phyloP scores from a whole-genome alignment of 1,284 basidiomycete genomes.

The Kalmanozyma brasiliensis region DNA sequence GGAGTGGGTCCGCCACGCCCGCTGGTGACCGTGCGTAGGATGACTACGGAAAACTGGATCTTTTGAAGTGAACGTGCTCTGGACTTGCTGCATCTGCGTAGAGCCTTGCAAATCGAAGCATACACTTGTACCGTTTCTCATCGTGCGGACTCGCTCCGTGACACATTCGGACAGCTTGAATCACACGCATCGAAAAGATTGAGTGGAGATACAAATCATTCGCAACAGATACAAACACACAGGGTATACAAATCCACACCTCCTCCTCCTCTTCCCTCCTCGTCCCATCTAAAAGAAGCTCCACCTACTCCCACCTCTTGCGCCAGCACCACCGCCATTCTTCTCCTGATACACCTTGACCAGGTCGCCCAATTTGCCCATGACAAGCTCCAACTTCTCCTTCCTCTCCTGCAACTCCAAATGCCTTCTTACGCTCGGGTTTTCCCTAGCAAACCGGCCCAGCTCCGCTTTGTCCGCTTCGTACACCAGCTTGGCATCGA shows the following conservation, averaged over 20 bases:
- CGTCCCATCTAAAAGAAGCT: slow-evolving; percentile 48
- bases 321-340: slow-evolving; percentile 13
- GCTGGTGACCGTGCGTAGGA: too few relatives aligned
- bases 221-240: too few relatives aligned
- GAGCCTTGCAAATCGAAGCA: too few relatives aligned
- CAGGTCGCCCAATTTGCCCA: slow-evolving; percentile 66
- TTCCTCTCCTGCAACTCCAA: slow-evolving; percentile 96
- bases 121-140: too few relatives aligned
- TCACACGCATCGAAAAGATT: too few relatives aligned
- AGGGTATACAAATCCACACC: too few relatives aligned
- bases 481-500: slow-evolving; percentile 92
- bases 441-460: slow-evolving; percentile 89
- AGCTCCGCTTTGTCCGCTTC: slow-evolving; percentile 88
- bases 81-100: too few relatives aligned
- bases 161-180: too few relatives aligned
- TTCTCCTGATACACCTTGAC: slow-evolving; percentile 68
- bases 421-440: slow-evolving; percentile 84
- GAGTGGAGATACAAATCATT: too few relatives aligned
- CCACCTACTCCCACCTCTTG: slow-evolving; percentile 42
- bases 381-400: slow-evolving; percentile 79
- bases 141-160: too few relatives aligned
- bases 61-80: too few relatives aligned
- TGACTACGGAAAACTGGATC: too few relatives aligned
- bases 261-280: background rate
- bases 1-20: slow-evolving; percentile 13